These are phyloP conservation scores for Plenodomus lindquistii DNA, from an alignment of 2,329 filamentous ascomycete species.

Conservation along the genomic window DNA sequence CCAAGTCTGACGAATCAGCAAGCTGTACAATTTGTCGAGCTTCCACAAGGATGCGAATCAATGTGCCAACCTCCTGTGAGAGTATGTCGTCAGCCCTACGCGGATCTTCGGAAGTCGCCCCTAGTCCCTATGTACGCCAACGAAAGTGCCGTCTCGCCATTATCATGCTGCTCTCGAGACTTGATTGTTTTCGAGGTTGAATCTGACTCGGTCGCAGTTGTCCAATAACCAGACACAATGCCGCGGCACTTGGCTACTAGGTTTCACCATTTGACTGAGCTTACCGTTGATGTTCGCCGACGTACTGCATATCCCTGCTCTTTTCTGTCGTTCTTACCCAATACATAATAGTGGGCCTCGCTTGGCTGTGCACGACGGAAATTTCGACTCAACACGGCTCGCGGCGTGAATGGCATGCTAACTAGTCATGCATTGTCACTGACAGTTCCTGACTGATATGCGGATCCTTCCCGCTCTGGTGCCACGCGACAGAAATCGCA, in stretches of 20 bases:
- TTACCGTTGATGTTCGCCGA: constrained; percentile 8
- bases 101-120: neutral
- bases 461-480: constrained; percentile 11
- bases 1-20: no score
- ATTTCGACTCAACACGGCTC: constrained; percentile 11
- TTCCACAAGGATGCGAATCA: no score
- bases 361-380: constrained; percentile 4
- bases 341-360: constrained; percentile 5
- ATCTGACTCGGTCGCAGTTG: neutral
- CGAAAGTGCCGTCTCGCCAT: neutral
- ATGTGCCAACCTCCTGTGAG: no score
- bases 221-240: neutral
- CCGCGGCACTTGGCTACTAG: constrained; percentile 8
- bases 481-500: constrained; percentile 7
- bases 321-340: constrained; percentile 10
- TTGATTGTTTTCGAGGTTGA: neutral
- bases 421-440: neutral
- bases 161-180: neutral
- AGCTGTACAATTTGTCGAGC: no score
- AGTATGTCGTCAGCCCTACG: neutral
- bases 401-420: neutral
- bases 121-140: no score
- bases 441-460: constrained; percentile 6
- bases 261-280: constrained; percentile 13
- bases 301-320: constrained; percentile 6